Evolutionary conservation across 306 rosid genomes (phyloP).

Genomic region (Biancaea sappan): DNA sequence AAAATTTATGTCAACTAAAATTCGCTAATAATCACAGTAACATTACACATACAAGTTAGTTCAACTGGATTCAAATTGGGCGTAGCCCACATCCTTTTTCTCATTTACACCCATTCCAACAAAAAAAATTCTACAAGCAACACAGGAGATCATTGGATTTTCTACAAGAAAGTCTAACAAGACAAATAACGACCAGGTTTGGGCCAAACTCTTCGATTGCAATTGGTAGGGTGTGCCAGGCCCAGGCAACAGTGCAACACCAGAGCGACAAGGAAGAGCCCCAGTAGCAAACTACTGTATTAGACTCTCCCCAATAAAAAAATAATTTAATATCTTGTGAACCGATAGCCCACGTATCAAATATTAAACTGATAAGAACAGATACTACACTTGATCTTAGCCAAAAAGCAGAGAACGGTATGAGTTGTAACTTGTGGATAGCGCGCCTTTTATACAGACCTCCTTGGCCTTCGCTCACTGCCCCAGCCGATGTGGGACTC

Average conservation of each 20-base stretch:
- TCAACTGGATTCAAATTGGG: too few relatives aligned
- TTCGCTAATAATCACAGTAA: too few relatives aligned
- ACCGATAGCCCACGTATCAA: slow-evolving; percentile 5
- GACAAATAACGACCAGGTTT: too few relatives aligned
- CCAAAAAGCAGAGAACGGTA: slow-evolving; percentile 25
- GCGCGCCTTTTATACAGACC: neutral
- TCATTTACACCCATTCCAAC: too few relatives aligned
- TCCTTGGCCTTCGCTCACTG: neutral
- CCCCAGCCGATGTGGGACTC: neutral
- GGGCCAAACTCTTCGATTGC: neutral
- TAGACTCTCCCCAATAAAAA: neutral
- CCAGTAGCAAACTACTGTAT: neutral
- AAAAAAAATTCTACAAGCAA: too few relatives aligned
- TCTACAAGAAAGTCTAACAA: too few relatives aligned
- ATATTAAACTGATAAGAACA: slow-evolving; percentile 23
- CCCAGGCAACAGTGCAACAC: neutral
- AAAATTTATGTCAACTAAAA: too few relatives aligned
- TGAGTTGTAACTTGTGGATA: fast-evolving
- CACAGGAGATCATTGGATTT: too few relatives aligned
- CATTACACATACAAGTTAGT: too few relatives aligned
- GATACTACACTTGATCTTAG: slow-evolving; percentile 32
- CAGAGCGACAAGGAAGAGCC: neutral
- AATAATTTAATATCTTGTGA: slow-evolving; percentile 5
- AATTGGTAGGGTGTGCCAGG: neutral
- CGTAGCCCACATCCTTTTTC: too few relatives aligned